A percentile compares a stretch with the other conserved stretches of the same genome.
phyloP scores from a whole-genome alignment of 148 eudicot genomes.

The Spergularia bocconei region DNA sequence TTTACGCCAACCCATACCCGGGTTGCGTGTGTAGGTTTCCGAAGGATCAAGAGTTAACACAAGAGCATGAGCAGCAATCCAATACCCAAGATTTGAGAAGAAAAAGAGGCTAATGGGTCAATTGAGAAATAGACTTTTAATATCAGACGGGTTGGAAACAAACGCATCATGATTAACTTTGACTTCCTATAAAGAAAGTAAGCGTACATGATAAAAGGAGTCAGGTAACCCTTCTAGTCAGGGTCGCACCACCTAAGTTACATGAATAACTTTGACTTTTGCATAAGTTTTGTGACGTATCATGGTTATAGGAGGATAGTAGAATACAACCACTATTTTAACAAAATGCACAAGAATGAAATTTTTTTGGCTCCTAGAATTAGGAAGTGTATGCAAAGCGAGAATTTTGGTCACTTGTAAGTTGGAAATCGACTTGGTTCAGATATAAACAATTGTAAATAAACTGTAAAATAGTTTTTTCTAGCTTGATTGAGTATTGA shows the following conservation, averaged over 20 bases:
- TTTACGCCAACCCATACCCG: conserved; percentile 63
- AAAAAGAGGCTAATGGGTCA: not conserved
- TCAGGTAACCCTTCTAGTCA: not conserved
- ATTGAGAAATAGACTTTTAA: not conserved
- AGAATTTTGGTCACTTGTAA: too few species aligned
- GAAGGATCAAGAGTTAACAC: not conserved
- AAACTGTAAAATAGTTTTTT: too few species aligned
- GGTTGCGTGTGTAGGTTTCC: conserved; percentile 47
- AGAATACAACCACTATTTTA: too few species aligned
- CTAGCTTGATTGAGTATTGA: too few species aligned
- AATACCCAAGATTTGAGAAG: conserved; percentile 1
- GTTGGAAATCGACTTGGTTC: too few species aligned
- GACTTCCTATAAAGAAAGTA: not conserved
- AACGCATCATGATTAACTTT: not conserved
- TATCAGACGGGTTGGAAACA: not conserved
- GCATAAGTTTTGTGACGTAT: not conserved
- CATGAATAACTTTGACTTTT: not conserved
- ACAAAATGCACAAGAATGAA: too few species aligned
- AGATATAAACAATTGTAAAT: too few species aligned
- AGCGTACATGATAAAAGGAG: not conserved
- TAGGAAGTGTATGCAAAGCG: too few species aligned
- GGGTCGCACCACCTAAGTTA: not conserved
- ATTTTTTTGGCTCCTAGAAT: too few species aligned
- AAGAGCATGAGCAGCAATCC: not conserved
- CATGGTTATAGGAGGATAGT: not conserved